Evolutionary conservation across 169 alveolate genomes (phyloP), one percentile per base, ranked within the genome.

Genomic region (Eimeria maxima): DNA sequence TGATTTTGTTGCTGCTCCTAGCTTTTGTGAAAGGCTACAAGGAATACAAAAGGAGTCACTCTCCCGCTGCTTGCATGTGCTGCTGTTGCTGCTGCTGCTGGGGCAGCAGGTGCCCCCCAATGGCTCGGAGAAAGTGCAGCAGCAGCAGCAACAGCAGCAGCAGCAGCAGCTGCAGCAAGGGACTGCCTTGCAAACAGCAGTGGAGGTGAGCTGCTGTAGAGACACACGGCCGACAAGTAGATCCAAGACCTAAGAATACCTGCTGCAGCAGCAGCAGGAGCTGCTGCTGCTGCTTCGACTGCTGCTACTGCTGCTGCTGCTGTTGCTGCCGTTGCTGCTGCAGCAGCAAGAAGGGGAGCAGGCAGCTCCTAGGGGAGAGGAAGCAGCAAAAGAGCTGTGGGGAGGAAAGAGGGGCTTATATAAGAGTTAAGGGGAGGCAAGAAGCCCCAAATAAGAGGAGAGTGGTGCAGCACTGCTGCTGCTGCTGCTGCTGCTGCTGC

Each of bases 351-450:
- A 29, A 63, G 84, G 14, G 0, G 57, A 2, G 63, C 24, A 18
- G 74, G 3, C 80, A 89, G 44, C 60, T 24, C 95, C 65, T 27
- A 2, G 22, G 45, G 53, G 69, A 42, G 45, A 89, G 55, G 53
- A 45, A 53, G 69, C 44, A 53, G 81, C 45, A 18, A 42, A 84
- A 11, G 95, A 90, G 27, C 91, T 91, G 65, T 67, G 67, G 76
- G 53, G 86, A 74, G 91, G 53, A 29, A 89, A 90, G 47, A 47
- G 44, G 42, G 22, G 29, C 10, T n/a, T 86, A 86, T n/a, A 67
- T 86, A 86, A 87, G 80, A 16, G 89, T 89, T 16, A 81, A 71
- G 69, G 44, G 55, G 1, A 71, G 89, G 89, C 69, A 90, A 33
- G 44, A 8, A 33, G 44, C 45, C 38, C 27, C 44, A 33, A 14